Evolutionary conservation across 1,284 basidiomycete genomes (phyloP).

Genomic region (Erythrobasidium hasegawianum): DNA sequence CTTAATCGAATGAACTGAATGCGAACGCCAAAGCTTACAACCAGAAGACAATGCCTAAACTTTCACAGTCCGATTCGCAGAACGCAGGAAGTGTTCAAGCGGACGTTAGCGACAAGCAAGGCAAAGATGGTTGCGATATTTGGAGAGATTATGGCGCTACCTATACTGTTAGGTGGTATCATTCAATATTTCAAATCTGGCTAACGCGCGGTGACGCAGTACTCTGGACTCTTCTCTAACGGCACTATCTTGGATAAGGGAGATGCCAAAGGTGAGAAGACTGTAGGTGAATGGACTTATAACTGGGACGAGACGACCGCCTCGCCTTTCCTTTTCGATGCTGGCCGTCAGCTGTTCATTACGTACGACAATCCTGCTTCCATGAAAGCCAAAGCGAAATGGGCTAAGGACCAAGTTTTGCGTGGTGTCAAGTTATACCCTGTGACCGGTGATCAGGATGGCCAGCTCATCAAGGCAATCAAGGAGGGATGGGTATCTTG

Average conservation of each 20-base stretch:
- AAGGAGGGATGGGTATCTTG: conserved; percentile 2
- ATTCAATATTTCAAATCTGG: background rate
- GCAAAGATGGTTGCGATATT: conserved; percentile 1
- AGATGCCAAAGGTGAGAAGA: background rate
- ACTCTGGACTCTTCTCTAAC: background rate
- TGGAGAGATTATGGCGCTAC: conserved; percentile 12
- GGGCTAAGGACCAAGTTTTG: conserved; percentile 8
- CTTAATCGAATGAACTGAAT: background rate
- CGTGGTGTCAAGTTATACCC: conserved; percentile 20
- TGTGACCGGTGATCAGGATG: conserved; percentile 7
- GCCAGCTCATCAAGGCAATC: conserved; percentile 10
- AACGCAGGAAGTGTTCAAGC: conserved; percentile 7
- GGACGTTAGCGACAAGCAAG: conserved; percentile 6
- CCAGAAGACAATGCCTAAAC: conserved; percentile 10
- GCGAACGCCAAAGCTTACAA: background rate
- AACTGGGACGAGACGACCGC: conserved; percentile 19
- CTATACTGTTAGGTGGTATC: background rate
- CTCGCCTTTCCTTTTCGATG: conserved; percentile 23
- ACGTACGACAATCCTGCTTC: conserved; percentile 28
- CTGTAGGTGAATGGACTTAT: conserved; percentile 5
- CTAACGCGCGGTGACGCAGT: background rate
- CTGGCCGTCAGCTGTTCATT: conserved; percentile 3
- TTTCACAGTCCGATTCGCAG: background rate
- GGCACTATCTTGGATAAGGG: too few species aligned
- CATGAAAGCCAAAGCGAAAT: conserved; percentile 11